Evolutionary conservation across 164 flowering plant species (phyloP), one percentile per base, ranked within the genome.

Genomic region (Macadamia tetraphylla): DNA sequence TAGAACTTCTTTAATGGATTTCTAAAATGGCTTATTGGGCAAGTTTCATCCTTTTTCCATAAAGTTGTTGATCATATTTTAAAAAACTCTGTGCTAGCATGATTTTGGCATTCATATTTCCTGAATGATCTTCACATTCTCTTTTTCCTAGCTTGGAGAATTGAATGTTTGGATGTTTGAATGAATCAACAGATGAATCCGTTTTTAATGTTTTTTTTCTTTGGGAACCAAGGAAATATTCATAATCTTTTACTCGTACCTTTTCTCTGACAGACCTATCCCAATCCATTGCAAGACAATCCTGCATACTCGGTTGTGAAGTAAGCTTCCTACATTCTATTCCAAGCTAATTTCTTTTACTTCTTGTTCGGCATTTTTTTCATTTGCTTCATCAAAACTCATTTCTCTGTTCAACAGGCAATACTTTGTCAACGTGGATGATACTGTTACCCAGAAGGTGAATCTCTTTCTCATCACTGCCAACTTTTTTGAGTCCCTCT

Each of bases 301-400:
- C 88, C 96, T 62, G 91, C 98, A 7, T 94, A 89, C 71, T 84
- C 97, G 4, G 93, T 85, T 51, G 97, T 91, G 17, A 88, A 82
- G 98, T 92, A 74, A 83, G 95, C 79, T 6, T 4, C 13, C 3
- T 53, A 46, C 2, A n/a, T 14, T 14, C 57, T 17, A 1, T 53
- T 53, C 18, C 57, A 53, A 53, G 57, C 57, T 53, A n/a, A 53
- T 53, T 53, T 53, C n/a, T 53, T 4, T 14, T 53, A n/a, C 57
- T 17, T 4, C 15, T 14, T 67, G 57, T 18, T 6, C 30, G 29
- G 29, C 42, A 51, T 31, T 30, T 48, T 17, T 35, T 14, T 8
- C 11, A 1, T 29, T 15, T 46, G 18, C 56, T 32, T 60, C n/a
- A 29, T 68, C 23, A 53, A 12, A 46, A 52, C 29, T 49, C 13